Base-by-base conservation (phyloP, 2,329 filamentous ascomycete species). In the Magnaporthiopsis incrustans region DNA sequence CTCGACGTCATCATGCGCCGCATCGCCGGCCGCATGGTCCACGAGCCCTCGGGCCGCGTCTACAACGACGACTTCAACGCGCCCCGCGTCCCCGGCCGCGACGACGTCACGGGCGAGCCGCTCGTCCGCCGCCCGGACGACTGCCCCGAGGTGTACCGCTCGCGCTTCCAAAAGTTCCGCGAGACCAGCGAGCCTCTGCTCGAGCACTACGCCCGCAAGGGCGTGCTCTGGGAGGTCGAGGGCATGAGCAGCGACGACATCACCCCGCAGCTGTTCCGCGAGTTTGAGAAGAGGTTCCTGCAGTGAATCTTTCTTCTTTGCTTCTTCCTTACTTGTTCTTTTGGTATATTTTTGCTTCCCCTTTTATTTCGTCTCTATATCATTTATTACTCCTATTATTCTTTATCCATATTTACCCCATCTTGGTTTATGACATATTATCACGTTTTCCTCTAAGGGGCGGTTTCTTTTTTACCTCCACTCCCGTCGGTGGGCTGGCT, bases 51-150 rank as follows among this genome's bases (percentile, higher is more conserved):
- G 0, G 95, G 95, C 1, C 85, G 95, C 33, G 89, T 97, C 22
- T 99, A 99, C 81, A 99, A 99, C 75, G 96, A 92, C 2, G 88
- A 88, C 0, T 99, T 97, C 80, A 92, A 98, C 73, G 84, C 90
- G 10, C 95, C 95, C 0, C 89, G 88, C 68, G 86, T 93, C 1
- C 77, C 86, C 0, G 94, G 95, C 32, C 85, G 82, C 69, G 95
- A 99, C 76, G 95, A 99, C 74, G 73, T 97, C 60, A 99, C 95
- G 0, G 95, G 95, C 22, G 95, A 99, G 74, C 80, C 83, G 27
- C 81, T 99, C 67, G 88, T 89, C 6, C 89, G 96, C 73, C 83
- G 95, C 64, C 81, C 88, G 10, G 95, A 99, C 72, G 95, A 99
- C 73, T 89, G 87, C 65, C 89, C 95, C 69, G 89, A 91, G 61